Evolutionary conservation across 2,329 filamentous ascomycete species (phyloP).

Genomic region (Colletotrichum simmondsii): DNA sequence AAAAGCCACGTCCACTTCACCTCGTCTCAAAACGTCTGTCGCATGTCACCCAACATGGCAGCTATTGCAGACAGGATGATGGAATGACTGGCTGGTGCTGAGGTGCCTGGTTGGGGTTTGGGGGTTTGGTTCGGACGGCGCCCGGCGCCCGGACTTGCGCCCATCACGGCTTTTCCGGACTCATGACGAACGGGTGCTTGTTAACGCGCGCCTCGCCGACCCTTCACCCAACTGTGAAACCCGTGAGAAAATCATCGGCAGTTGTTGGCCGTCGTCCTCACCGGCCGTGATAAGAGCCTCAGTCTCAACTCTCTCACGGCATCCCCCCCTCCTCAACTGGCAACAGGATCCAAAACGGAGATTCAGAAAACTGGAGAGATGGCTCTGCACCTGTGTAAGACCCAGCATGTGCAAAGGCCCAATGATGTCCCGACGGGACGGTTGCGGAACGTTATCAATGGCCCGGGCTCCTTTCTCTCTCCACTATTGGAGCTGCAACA

Average conservation of each 20-base stretch:
- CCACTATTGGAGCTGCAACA: slow-evolving; percentile 1
- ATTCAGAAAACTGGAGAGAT: background rate
- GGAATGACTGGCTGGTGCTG: background rate
- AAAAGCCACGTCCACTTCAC: background rate
- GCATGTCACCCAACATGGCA: background rate
- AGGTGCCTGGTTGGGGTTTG: background rate
- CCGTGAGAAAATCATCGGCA: background rate
- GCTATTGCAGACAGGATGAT: background rate
- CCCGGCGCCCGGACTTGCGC: background rate
- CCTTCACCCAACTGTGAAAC: background rate
- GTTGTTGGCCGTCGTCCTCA: background rate
- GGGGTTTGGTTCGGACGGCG: background rate
- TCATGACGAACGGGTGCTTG: background rate
- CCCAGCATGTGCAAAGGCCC: background rate
- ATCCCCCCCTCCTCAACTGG: background rate
- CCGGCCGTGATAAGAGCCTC: background rate
- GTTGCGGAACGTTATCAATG: background rate
- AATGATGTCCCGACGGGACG: background rate
- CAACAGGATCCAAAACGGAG: background rate
- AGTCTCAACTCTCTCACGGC: background rate
- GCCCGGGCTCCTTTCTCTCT: background rate
- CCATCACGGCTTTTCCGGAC: background rate
- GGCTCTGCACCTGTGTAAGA: background rate
- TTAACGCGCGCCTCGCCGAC: background rate
- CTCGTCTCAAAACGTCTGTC: background rate